A percentile compares a stretch with the other conserved stretches of the same genome.
phyloP scores from a whole-genome alignment of 2,329 filamentous ascomycete species.

The Pseudophaeomoniella oleicola region DNA sequence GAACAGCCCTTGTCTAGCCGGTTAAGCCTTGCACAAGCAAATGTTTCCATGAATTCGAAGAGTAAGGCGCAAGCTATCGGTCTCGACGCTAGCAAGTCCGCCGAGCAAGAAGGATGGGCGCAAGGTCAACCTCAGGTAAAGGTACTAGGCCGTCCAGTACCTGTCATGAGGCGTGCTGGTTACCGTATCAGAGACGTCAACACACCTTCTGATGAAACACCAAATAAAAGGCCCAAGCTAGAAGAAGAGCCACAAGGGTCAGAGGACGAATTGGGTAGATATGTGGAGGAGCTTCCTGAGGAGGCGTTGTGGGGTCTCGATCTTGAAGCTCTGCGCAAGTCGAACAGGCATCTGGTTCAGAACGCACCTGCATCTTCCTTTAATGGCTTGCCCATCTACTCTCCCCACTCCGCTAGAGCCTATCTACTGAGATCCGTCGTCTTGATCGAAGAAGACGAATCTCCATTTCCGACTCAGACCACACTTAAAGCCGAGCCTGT shows the following conservation, averaged over 20 bases:
- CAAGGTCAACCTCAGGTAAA: conserved; percentile 60
- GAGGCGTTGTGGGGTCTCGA: conserved; percentile 44
- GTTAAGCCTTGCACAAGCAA: conserved; percentile 67
- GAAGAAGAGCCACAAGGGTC: conserved; percentile 16
- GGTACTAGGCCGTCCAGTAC: conserved; percentile 59
- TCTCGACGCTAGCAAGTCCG: conserved; percentile 48
- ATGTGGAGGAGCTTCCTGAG: conserved; percentile 8
- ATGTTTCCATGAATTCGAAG: conserved; percentile 68
- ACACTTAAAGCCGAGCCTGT: background rate
- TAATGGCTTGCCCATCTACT: conserved; percentile 54
- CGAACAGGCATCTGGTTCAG: conserved; percentile 17
- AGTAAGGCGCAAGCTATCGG: conserved; percentile 64
- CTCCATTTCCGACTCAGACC: background rate
- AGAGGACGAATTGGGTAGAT: conserved; percentile 2
- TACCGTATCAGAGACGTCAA: conserved; percentile 46
- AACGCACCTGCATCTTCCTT: conserved; percentile 9
- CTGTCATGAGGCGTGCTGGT: conserved; percentile 62
- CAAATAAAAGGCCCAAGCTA: conserved; percentile 8
- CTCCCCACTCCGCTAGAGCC: conserved; percentile 51
- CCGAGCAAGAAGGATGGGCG: conserved; percentile 58
- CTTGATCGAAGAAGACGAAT: conserved; percentile 9
- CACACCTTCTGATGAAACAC: conserved; percentile 7
- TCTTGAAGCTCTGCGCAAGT: conserved; percentile 38
- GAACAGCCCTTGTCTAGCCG: conserved; percentile 74
- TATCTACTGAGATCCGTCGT: conserved; percentile 39